Conservation (phyloP, 179 eudicot species). For the Pouteria campechiana region DNA sequence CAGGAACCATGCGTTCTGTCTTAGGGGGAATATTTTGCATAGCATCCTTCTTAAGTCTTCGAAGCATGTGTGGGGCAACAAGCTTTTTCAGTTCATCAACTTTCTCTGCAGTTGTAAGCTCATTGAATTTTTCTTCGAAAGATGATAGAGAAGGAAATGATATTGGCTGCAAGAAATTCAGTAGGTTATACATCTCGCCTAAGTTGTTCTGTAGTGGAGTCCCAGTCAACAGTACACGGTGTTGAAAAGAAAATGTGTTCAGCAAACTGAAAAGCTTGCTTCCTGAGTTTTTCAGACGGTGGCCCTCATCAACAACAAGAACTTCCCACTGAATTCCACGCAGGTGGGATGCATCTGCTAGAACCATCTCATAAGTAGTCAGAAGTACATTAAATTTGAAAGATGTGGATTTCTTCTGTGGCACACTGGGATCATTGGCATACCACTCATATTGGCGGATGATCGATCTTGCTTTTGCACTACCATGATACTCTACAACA, state of each 20-base stretch:
- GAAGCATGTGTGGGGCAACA: conserved; percentile 97
- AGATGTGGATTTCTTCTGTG: conserved; percentile 35
- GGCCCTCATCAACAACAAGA: conserved; percentile 97
- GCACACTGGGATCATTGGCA: conserved; percentile 32
- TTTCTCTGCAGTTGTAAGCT: conserved; percentile 78
- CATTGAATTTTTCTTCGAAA: conserved; percentile 90
- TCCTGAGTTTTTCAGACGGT: conserved; percentile 77
- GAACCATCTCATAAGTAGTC: conserved; percentile 96
- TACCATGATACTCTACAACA: conserved; percentile 95
- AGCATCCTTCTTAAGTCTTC: conserved; percentile 93
- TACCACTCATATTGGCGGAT: conserved; percentile 96
- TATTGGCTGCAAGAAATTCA: conserved; percentile 85
- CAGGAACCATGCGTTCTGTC: conserved; percentile 94
- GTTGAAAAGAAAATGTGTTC: conserved; percentile 81
- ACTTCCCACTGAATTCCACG: conserved; percentile 97
- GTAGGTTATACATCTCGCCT: conserved; percentile 91
- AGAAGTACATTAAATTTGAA: conserved; percentile 88
- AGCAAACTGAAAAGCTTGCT: conserved; percentile 91
- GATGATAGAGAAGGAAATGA: conserved; percentile 82
- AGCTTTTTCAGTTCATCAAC: conserved; percentile 94
- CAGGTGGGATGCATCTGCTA: conserved; percentile 72
- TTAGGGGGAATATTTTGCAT: conserved; percentile 99
- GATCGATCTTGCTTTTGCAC: conserved; percentile 63
- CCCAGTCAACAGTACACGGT: conserved; percentile 90
- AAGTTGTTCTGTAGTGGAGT: conserved; percentile 97